These are phyloP conservation scores for Parmelia sp. DNA, from an alignment of 495 filamentous ascomycete species.

Conservation along the genomic window DNA sequence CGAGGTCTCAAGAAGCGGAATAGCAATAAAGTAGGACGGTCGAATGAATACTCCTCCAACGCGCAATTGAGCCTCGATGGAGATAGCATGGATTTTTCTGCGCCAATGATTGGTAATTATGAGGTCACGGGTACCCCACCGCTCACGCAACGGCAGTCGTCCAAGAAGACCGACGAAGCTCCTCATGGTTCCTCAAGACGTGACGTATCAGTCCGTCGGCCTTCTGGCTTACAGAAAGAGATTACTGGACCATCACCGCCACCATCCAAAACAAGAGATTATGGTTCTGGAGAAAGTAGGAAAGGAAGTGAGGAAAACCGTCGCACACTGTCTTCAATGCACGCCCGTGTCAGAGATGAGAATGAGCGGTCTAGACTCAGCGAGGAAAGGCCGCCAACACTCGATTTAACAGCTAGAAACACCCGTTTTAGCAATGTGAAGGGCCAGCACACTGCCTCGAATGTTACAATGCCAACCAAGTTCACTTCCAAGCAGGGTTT, in stretches of 20 bases:
- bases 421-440: constrained; percentile 50
- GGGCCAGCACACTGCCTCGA: constrained; percentile 9
- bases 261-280: constrained; percentile 26
- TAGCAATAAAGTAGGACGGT: constrained; percentile 34
- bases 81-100: constrained; percentile 44
- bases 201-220: constrained; percentile 19
- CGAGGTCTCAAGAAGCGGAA: constrained; percentile 35
- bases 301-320: constrained; percentile 22
- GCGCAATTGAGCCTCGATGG: constrained; percentile 17
- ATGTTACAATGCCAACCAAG: constrained; percentile 20
- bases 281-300: constrained; percentile 26
- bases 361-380: constrained; percentile 49
- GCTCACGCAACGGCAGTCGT: constrained; percentile 17
- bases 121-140: constrained; percentile 39
- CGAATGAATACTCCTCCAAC: constrained; percentile 20
- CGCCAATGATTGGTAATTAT: constrained; percentile 42
- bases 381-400: constrained; percentile 47
- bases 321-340: constrained; percentile 32
- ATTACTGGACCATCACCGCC: constrained; percentile 37
- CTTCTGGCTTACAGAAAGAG: constrained; percentile 41
- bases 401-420: constrained; percentile 41
- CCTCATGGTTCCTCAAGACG: constrained; percentile 36
- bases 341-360: constrained; percentile 48
- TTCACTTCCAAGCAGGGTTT: constrained; percentile 22
- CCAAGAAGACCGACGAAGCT: constrained; percentile 23